Conservation (phyloP, 2,329 filamentous ascomycete genomes). For the Apiospora malaysiana region DNA sequence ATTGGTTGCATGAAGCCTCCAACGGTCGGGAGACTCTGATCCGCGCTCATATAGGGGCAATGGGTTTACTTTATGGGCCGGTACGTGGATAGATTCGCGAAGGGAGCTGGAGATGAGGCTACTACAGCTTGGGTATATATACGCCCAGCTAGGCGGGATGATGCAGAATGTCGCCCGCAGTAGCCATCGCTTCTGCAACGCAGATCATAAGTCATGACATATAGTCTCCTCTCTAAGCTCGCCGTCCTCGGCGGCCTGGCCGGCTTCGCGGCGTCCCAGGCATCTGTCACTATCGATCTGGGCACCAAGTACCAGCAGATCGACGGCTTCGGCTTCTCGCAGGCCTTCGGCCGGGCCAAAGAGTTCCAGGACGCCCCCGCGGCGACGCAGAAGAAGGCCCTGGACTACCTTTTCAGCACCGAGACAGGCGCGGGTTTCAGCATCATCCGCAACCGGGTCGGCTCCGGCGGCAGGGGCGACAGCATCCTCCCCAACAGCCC, state of each 20-base stretch:
- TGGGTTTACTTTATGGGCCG: not conserved
- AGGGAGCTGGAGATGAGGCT: not conserved
- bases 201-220: not conserved
- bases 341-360: slow-evolving; percentile 52
- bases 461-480: slow-evolving; percentile 41
- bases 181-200: not conserved
- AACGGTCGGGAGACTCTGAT: not conserved
- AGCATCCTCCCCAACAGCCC: slow-evolving; percentile 52
- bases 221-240: not conserved
- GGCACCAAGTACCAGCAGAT: slow-evolving; percentile 42
- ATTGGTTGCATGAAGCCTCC: not conserved
- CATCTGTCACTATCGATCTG: slow-evolving; percentile 37
- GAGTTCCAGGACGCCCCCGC: slow-evolving; percentile 44
- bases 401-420: slow-evolving; percentile 53
- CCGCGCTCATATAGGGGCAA: not conserved
- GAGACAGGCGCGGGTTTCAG: slow-evolving; percentile 54
- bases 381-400: slow-evolving; percentile 41
- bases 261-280: slow-evolving; percentile 28
- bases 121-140: not conserved
- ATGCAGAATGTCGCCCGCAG: not conserved
- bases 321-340: slow-evolving; percentile 55
- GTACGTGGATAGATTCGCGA: not conserved
- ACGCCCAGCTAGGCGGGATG: not conserved
- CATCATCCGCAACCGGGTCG: slow-evolving; percentile 57
- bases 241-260: not conserved